phyloP scores from a whole-genome alignment of 768 basidiomycete genomes.

The Lactarius sanguifluus region DNA sequence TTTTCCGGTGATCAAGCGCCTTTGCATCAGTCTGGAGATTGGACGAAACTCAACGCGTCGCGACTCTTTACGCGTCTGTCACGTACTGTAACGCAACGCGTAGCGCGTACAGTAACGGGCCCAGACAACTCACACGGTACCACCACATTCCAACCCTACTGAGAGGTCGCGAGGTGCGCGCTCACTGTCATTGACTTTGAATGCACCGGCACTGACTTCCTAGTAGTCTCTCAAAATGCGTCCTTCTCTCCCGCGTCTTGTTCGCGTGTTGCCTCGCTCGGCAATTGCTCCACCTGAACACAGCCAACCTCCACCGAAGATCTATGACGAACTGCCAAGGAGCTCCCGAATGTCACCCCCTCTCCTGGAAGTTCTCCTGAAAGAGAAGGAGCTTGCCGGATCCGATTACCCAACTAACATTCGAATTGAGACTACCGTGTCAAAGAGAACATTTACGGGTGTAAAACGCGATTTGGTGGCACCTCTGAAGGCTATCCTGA shows the following conservation, averaged over 20 bases:
- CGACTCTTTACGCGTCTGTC: constrained; percentile 3
- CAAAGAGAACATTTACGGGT: constrained; percentile 41
- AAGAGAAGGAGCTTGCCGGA: constrained; percentile 41
- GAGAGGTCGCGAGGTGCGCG: constrained; percentile 2
- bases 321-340: constrained; percentile 32
- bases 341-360: constrained; percentile 29
- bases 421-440: constrained; percentile 49
- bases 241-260: constrained; percentile 36
- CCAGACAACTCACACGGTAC: not conserved
- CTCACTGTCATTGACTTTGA: not conserved
- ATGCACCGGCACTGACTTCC: not conserved
- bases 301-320: constrained; percentile 28
- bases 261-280: constrained; percentile 43
- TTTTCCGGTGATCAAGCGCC: not conserved
- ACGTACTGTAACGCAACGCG: not conserved
- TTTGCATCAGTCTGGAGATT: constrained; percentile 5
- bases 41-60: not conserved
- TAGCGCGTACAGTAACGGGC: not conserved
- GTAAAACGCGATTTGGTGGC: constrained; percentile 41
- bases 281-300: constrained; percentile 33
- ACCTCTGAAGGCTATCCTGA: constrained; percentile 42
- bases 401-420: constrained; percentile 49
- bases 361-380: constrained; percentile 45
- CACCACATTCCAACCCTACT: not conserved
- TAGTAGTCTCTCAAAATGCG: constrained; percentile 33